A percentile compares a stretch with the other conserved stretches of the same genome.
These are phyloP conservation scores for Thermochaetoides dissita DNA, from an alignment of 2,329 filamentous ascomycete species.

Conservation along the genomic window DNA sequence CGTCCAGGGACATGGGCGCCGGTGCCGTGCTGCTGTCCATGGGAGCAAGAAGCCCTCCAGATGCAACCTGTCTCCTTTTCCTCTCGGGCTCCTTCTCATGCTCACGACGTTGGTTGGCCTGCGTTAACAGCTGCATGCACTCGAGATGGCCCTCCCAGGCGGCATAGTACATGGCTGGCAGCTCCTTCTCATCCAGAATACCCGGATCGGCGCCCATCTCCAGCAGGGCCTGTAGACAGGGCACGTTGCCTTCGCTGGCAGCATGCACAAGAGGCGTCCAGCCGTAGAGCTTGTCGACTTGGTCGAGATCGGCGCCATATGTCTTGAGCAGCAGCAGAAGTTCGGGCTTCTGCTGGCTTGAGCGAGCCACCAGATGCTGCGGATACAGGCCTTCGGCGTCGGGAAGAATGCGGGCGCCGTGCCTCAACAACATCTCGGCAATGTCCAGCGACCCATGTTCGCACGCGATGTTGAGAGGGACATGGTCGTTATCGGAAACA, in stretches of 20 bases:
- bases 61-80: conserved; percentile 24
- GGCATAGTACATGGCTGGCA: conserved; percentile 95
- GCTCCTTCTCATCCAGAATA: conserved; percentile 77
- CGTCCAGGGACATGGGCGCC: conserved; percentile 52
- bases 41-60: conserved; percentile 23
- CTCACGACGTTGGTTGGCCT: conserved; percentile 28
- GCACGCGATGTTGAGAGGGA: conserved; percentile 86
- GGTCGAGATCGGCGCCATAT: conserved; percentile 80
- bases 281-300: conserved; percentile 88
- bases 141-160: conserved; percentile 94
- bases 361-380: conserved; percentile 89
- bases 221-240: conserved; percentile 69
- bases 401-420: conserved; percentile 69
- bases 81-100: conserved; percentile 28
- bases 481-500: conserved; percentile 74
- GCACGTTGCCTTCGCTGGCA: conserved; percentile 87
- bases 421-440: conserved; percentile 69
- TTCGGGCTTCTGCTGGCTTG: conserved; percentile 67
- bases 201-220: conserved; percentile 65
- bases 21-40: conserved; percentile 37
- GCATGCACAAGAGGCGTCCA: conserved; percentile 97
- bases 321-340: conserved; percentile 60
- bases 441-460: conserved; percentile 80
- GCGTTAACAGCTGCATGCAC: conserved; percentile 78
- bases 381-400: conserved; percentile 94